phyloP scores from a whole-genome alignment of 2,329 filamentous ascomycete genomes.

The Trichoderma sp. region DNA sequence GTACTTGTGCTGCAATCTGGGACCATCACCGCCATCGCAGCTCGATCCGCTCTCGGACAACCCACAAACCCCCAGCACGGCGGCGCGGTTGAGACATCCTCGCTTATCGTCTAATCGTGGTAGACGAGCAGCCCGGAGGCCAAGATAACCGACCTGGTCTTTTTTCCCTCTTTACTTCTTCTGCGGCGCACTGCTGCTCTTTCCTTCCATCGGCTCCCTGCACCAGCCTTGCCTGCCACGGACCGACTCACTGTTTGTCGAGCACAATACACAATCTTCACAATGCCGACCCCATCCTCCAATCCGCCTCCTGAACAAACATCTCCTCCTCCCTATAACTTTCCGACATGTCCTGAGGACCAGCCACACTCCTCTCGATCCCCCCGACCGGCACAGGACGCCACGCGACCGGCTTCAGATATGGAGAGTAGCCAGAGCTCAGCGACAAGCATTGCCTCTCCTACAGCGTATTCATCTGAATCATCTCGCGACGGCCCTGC shows the following conservation, averaged over 20 bases:
- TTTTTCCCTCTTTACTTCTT: background rate
- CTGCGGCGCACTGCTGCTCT: background rate
- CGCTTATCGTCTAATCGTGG: background rate
- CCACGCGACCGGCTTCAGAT: slow-evolving; percentile 25
- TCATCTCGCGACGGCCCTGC: slow-evolving; percentile 27
- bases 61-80: background rate
- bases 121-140: background rate
- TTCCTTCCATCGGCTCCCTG: background rate
- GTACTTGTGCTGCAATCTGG: background rate
- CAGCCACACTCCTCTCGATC: slow-evolving; percentile 33
- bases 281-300: slow-evolving; percentile 50
- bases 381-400: slow-evolving; percentile 30
- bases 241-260: background rate
- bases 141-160: background rate
- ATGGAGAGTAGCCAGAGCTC: slow-evolving; percentile 28
- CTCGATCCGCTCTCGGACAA: slow-evolving; percentile 16
- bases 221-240: background rate
- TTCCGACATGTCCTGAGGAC: slow-evolving; percentile 49
- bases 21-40: slow-evolving; percentile 13
- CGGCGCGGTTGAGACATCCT: background rate
- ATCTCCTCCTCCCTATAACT: slow-evolving; percentile 40
- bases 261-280: slow-evolving; percentile 23
- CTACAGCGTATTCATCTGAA: slow-evolving; percentile 26
- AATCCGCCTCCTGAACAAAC: slow-evolving; percentile 42
- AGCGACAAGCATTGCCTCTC: slow-evolving; percentile 28